These are phyloP conservation scores for Malus sieversii DNA, from an alignment of 306 rosid genomes.

Conservation along the genomic window DNA sequence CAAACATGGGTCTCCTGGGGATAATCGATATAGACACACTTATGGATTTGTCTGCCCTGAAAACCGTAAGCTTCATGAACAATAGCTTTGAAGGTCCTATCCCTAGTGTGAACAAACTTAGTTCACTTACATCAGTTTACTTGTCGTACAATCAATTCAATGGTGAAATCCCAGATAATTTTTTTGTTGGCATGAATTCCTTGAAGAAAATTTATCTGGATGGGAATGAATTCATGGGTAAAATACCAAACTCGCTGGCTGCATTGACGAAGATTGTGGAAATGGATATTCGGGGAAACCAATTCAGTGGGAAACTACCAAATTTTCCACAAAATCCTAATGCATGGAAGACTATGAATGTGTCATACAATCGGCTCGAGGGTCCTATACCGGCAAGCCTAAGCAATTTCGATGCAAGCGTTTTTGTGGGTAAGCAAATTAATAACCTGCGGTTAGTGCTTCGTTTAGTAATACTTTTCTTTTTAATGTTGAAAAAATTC, in stretches of 20 bases:
- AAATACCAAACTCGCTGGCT: slow-evolving; percentile 53
- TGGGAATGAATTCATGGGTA: slow-evolving; percentile 44
- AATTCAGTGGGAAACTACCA: slow-evolving; percentile 54
- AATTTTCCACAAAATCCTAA: slow-evolving; percentile 21
- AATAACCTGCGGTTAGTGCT: too few relatives aligned
- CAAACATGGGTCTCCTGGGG: slow-evolving; percentile 60
- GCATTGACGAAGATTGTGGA: slow-evolving; percentile 44
- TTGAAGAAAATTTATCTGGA: slow-evolving; percentile 49
- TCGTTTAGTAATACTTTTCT: too few relatives aligned
- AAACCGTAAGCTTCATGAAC: slow-evolving; percentile 46
- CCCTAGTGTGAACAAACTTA: slow-evolving; percentile 44
- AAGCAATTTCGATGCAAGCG: slow-evolving; percentile 6
- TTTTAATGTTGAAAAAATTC: too few relatives aligned
- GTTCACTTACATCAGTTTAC: slow-evolving; percentile 35
- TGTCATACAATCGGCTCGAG: slow-evolving; percentile 44
- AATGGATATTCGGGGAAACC: slow-evolving; percentile 50
- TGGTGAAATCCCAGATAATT: slow-evolving; percentile 42
- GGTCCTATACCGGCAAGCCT: slow-evolving; percentile 54
- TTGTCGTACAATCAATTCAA: slow-evolving; percentile 48
- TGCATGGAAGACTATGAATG: slow-evolving; percentile 30
- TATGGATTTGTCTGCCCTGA: slow-evolving; percentile 23
- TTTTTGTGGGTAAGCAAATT: slow-evolving; percentile 38
- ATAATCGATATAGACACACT: slow-evolving; percentile 34
- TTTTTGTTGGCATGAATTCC: slow-evolving; percentile 44
- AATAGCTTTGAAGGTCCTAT: slow-evolving; percentile 52